These are phyloP conservation scores for Moricandia moricandioides DNA, from an alignment of 345 rosid genomes.

Conservation along the genomic window DNA sequence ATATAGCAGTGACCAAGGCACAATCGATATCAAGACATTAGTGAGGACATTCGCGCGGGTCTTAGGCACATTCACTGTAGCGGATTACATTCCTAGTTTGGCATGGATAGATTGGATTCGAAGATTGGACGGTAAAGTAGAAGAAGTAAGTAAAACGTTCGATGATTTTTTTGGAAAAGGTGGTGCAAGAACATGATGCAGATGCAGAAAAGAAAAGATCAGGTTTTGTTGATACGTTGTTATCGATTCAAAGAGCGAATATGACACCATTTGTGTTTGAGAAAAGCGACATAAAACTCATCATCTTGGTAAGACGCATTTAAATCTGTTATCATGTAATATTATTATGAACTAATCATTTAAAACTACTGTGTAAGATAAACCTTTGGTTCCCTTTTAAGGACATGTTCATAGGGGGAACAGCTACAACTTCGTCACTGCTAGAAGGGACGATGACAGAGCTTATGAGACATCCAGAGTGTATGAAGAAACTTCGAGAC, in stretches of 20 bases:
- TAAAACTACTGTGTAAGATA: neutral
- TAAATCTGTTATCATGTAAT: neutral
- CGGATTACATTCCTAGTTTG: neutral
- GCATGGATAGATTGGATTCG: neutral
- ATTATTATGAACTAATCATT: neutral
- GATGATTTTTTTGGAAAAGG: neutral
- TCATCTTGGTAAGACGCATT: neutral
- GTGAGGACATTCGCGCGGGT: neutral
- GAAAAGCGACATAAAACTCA: neutral
- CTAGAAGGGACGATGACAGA: constrained; percentile 3
- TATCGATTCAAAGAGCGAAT: neutral
- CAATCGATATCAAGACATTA: neutral
- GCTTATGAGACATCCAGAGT: neutral
- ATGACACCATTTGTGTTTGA: neutral
- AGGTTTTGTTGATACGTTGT: neutral
- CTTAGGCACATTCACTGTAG: neutral
- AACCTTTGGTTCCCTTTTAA: neutral
- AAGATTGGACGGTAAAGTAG: neutral
- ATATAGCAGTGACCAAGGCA: neutral
- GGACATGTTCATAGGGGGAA: neutral
- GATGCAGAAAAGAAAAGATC: neutral
- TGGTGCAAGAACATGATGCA: neutral
- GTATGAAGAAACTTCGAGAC: neutral
- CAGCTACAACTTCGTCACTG: neutral
- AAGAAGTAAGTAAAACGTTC: neutral